These are phyloP conservation scores for Epichloe bromicola DNA, from an alignment of 2,329 filamentous ascomycete species.

Conservation along the genomic window DNA sequence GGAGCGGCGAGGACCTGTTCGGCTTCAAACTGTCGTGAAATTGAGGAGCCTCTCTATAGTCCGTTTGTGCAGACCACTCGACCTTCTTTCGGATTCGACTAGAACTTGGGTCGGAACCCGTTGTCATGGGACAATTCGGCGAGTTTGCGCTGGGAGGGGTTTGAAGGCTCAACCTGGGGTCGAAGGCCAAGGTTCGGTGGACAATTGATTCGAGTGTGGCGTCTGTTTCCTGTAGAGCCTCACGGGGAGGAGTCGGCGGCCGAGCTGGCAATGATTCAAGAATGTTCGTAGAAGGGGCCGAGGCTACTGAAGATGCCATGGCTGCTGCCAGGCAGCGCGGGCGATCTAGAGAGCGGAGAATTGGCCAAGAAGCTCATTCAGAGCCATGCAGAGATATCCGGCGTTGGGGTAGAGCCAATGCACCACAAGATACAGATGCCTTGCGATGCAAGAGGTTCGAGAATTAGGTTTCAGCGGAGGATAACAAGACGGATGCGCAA, in stretches of 20 bases:
- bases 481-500: neutral
- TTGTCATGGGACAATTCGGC: slow-evolving; percentile 27
- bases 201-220: slow-evolving; percentile 21
- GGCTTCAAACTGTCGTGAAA: slow-evolving; percentile 26
- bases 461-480: neutral
- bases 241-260: slow-evolving; percentile 56
- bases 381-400: slow-evolving; percentile 3
- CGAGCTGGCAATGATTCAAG: slow-evolving; percentile 42
- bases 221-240: slow-evolving; percentile 29
- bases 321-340: slow-evolving; percentile 24
- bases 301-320: slow-evolving; percentile 28
- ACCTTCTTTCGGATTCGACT: slow-evolving; percentile 38
- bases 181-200: slow-evolving; percentile 23
- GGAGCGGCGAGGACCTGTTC: slow-evolving; percentile 26
- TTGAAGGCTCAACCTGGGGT: slow-evolving; percentile 25
- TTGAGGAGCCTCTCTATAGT: slow-evolving; percentile 41
- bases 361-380: slow-evolving; percentile 4
- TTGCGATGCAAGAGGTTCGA: neutral
- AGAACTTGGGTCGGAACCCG: slow-evolving; percentile 29
- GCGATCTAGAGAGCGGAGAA: slow-evolving; percentile 24
- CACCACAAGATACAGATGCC: neutral
- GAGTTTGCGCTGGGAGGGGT: slow-evolving; percentile 40
- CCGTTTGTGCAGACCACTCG: slow-evolving; percentile 42
- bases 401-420: neutral
- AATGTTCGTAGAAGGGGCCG: slow-evolving; percentile 20